Evolutionary conservation across 1,284 basidiomycete genomes (phyloP), one percentile per base, ranked within the genome.

Genomic region (Earliella scabrosa): DNA sequence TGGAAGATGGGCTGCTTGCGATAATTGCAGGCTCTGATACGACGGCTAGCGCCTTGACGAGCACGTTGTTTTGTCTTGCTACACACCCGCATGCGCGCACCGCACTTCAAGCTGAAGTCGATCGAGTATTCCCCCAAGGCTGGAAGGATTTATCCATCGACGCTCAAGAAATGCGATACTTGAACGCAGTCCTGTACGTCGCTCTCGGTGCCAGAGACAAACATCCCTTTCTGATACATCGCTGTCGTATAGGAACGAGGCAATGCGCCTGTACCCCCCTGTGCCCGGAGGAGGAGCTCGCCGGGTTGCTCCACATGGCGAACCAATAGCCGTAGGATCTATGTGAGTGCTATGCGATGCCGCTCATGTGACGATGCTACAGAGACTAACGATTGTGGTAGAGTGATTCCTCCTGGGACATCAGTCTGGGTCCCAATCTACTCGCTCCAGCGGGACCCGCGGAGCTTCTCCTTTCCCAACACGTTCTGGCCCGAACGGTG

Each of bases 191-290:
- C 39, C 66, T 71, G 70, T 73, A 50, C 51, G 68, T 67, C 4
- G n/a, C 10, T 11, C 5, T 18, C 21, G 34, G 39, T 27, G 21
- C 27, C 26, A 24, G 23, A 24, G 9, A 11, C 8, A 45, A 43
- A 21, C 34, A 26, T 39, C 41, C 18, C 2, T 0, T n/a, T 13
- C 34, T 49, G 52, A 4, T 46, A 14, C n/a, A 16, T 23, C 4
- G 21, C 31, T 14, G 61, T 23, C 65, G 11, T 10, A 2, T 16
- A 88, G 86, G 54, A 83, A 86, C 40, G 86, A 88, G 67, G 68
- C 77, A 0, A 64, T 88, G 47, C 75, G 86, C 41, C 70, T 87
- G 39, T 75, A 77, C 40, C 82, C 86, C 13, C 75, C 85, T 7
- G 72, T 86, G 13, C 75, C 78, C 13, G 79, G 77, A 20, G 79